These are phyloP conservation scores for Eucalyptus erythrocorys DNA, from an alignment of 345 rosid species.

Conservation along the genomic window DNA sequence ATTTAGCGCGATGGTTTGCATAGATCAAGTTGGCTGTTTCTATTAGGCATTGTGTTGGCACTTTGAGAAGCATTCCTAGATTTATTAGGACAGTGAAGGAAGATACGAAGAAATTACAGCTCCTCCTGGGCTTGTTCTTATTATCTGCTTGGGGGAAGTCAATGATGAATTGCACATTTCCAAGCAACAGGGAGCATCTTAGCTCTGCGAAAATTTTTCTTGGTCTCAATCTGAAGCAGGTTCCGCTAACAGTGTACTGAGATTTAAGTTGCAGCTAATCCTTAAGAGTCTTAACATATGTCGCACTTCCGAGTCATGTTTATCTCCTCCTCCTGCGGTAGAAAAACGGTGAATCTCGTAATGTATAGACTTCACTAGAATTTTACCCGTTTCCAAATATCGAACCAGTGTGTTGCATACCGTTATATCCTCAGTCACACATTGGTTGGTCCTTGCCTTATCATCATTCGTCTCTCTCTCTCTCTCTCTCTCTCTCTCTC, in stretches of 20 bases:
- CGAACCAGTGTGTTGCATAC: neutral
- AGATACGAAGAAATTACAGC: neutral
- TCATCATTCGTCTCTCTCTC: neutral
- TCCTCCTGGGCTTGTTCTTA: no score
- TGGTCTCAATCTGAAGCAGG: neutral
- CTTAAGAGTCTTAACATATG: neutral
- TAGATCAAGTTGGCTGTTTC: neutral
- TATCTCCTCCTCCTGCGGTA: neutral
- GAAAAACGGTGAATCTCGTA: neutral
- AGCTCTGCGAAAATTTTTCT: neutral
- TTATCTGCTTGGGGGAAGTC: no score
- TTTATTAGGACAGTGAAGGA: neutral
- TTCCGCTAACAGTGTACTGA: neutral
- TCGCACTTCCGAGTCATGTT: neutral
- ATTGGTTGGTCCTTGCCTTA: neutral
- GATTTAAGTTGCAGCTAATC: neutral
- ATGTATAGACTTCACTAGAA: neutral
- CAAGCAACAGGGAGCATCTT: neutral
- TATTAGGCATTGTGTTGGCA: neutral
- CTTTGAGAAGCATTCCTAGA: neutral
- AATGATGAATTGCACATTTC: neutral
- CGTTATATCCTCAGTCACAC: neutral
- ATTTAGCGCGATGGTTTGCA: neutral
- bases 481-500: no score
- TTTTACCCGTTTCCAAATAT: no score